Percentiles rank a stretch among this genome's conserved stretches.
phyloP scores from a whole-genome alignment of 305 asterid genomes.

The Fraxinus latifolia region DNA sequence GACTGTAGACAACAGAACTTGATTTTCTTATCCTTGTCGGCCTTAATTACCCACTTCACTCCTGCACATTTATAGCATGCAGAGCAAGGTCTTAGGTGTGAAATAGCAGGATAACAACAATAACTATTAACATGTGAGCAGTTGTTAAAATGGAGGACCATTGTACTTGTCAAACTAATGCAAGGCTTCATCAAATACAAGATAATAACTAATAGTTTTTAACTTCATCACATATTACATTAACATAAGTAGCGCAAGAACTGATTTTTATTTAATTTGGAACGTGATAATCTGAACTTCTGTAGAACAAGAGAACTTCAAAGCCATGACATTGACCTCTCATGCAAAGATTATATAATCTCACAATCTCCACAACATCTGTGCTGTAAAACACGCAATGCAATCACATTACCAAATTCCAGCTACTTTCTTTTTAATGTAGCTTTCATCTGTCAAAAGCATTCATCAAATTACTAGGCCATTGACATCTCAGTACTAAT shows the following conservation, averaged over 20 bases:
- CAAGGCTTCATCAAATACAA: neutral
- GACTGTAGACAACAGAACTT: conserved; percentile 95
- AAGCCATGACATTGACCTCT: neutral
- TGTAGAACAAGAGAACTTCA: neutral
- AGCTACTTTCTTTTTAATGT: neutral
- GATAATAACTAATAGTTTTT: neutral
- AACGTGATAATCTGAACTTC: neutral
- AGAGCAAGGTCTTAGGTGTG: neutral
- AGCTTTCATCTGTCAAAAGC: neutral
- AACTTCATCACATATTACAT: neutral
- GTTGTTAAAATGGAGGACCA: neutral
- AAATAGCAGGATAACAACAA: conserved; percentile 5
- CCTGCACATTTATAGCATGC: conserved; percentile 43
- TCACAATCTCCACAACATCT: neutral
- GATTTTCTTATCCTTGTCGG: conserved; percentile 72
- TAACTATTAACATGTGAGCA: neutral
- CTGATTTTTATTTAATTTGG: neutral
- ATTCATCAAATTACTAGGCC: neutral
- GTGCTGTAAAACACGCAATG: neutral
- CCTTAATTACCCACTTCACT: conserved; percentile 74
- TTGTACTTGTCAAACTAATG: neutral
- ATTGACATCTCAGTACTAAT: neutral
- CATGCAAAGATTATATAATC: neutral
- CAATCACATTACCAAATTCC: neutral
- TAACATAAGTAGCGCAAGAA: neutral